These are phyloP conservation scores for Coemansia sp. DNA, from an alignment of 192 early-diverging fungal species.

Conservation along the genomic window DNA sequence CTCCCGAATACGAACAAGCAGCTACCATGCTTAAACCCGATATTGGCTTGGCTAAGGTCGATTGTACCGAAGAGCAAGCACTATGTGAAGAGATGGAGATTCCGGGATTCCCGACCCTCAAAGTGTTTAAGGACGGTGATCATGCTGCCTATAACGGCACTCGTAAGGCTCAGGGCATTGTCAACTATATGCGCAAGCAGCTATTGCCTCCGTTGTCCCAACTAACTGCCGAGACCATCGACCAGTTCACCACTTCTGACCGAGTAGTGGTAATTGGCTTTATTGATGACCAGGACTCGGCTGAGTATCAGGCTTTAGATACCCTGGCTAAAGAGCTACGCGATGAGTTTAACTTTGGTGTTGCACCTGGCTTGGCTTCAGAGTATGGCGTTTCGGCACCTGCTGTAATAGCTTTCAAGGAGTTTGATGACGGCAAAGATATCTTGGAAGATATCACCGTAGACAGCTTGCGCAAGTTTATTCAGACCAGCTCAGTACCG, in stretches of 20 bases:
- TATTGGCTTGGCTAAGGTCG: slow-evolving; percentile 89
- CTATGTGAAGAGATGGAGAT: slow-evolving; percentile 81
- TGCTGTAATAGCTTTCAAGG: slow-evolving; percentile 81
- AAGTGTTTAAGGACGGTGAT: slow-evolving; percentile 76
- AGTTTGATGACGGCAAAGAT: slow-evolving; percentile 85
- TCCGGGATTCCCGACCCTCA: slow-evolving; percentile 90
- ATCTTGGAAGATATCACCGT: slow-evolving; percentile 64
- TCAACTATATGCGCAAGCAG: slow-evolving; percentile 95
- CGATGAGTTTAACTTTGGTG: slow-evolving; percentile 84
- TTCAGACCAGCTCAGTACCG: slow-evolving; percentile 80
- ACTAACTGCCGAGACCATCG: slow-evolving; percentile 66
- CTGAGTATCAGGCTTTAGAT: slow-evolving; percentile 65
- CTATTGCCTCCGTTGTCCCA: slow-evolving; percentile 75
- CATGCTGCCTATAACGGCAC: slow-evolving; percentile 78
- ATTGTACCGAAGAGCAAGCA: slow-evolving; percentile 86
- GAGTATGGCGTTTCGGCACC: slow-evolving; percentile 59
- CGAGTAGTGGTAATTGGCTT: slow-evolving; percentile 88
- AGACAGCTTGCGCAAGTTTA: slow-evolving; percentile 61
- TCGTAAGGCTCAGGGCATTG: slow-evolving; percentile 83
- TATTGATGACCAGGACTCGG: slow-evolving; percentile 62
- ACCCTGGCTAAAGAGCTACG: slow-evolving; percentile 75
- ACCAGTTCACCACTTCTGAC: slow-evolving; percentile 77
- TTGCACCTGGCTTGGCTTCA: slow-evolving; percentile 63
- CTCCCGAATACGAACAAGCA: slow-evolving; percentile 92
- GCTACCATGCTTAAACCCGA: slow-evolving; percentile 79